phyloP scores from a whole-genome alignment of 2,329 filamentous ascomycete species.

The Colletotrichum nymphaeae region DNA sequence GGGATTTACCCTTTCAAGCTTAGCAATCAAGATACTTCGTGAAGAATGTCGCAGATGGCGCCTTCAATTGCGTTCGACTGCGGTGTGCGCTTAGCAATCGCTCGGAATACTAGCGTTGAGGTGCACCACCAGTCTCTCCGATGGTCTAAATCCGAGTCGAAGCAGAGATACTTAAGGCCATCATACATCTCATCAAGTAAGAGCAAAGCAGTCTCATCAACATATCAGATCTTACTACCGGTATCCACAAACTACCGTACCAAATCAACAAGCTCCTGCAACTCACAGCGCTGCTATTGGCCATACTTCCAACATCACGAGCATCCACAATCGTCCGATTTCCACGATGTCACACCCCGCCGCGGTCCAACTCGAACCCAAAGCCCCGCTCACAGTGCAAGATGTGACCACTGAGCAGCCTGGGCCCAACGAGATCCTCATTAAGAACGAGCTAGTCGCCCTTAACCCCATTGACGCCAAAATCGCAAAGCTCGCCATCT shows the following conservation, averaged over 20 bases:
- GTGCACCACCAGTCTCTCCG: not conserved
- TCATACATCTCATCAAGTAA: not conserved
- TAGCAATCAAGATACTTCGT: not conserved
- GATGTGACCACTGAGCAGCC: conserved; percentile 31
- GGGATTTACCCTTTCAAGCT: not conserved
- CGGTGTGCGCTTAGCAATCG: not conserved
- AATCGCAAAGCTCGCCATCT: conserved; percentile 38
- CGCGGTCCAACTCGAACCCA: conserved; percentile 24
- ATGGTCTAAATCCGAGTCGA: not conserved
- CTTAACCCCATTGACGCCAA: conserved; percentile 46
- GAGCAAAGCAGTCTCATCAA: not conserved
- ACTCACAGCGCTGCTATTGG: not conserved
- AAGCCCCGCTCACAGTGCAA: conserved; percentile 23
- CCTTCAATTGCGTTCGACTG: not conserved
- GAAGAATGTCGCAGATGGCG: not conserved
- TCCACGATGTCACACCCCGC: conserved; percentile 15
- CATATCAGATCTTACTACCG: not conserved
- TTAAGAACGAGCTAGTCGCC: conserved; percentile 42
- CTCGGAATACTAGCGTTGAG: not conserved
- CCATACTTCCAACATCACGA: not conserved
- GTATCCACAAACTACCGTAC: too few relatives aligned
- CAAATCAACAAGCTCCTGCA: not conserved
- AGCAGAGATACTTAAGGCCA: not conserved
- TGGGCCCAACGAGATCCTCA: conserved; percentile 39
- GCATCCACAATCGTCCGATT: not conserved